Percentiles rank a stretch among this genome's conserved stretches.
Conservation (phyloP, 139 green algal genomes). For the Pycnococcus provasolii region DNA sequence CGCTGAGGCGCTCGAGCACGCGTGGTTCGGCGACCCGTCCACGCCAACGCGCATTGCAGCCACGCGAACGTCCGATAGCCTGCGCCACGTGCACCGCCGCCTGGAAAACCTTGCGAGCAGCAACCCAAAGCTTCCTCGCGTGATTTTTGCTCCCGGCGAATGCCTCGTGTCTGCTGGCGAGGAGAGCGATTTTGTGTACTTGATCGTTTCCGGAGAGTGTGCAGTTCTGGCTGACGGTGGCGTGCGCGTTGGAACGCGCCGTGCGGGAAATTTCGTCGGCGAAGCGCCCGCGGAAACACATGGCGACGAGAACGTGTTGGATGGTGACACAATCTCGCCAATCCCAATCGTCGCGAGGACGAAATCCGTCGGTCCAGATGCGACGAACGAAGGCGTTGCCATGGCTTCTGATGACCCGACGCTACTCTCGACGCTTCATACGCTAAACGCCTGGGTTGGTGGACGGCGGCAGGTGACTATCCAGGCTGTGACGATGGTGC, state of each 20-base stretch:
- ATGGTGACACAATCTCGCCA: background rate
- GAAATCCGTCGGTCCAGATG: no score
- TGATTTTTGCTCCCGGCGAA: constrained; percentile 8
- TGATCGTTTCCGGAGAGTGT: constrained; percentile 24
- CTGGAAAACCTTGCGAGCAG: background rate
- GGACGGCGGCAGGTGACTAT: no score
- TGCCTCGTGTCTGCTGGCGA: background rate
- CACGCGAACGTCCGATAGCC: background rate
- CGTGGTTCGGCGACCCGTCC: constrained; percentile 12
- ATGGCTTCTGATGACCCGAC: no score
- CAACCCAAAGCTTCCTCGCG: background rate
- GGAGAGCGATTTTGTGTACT: background rate
- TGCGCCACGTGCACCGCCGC: constrained; percentile 1
- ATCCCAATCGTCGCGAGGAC: background rate
- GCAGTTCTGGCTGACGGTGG: background rate
- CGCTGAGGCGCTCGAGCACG: constrained; percentile 21
- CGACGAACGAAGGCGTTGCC: no score
- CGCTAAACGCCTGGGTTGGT: no score
- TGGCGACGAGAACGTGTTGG: background rate
- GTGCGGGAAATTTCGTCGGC: constrained; percentile 5
- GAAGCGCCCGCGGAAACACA: background rate
- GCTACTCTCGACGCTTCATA: no score
- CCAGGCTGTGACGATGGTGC: background rate
- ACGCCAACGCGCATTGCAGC: background rate
- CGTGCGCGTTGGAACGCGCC: background rate